These are phyloP conservation scores for Globisporangium perplexum DNA, from an alignment of 352 stramenopile genomes.

Conservation along the genomic window DNA sequence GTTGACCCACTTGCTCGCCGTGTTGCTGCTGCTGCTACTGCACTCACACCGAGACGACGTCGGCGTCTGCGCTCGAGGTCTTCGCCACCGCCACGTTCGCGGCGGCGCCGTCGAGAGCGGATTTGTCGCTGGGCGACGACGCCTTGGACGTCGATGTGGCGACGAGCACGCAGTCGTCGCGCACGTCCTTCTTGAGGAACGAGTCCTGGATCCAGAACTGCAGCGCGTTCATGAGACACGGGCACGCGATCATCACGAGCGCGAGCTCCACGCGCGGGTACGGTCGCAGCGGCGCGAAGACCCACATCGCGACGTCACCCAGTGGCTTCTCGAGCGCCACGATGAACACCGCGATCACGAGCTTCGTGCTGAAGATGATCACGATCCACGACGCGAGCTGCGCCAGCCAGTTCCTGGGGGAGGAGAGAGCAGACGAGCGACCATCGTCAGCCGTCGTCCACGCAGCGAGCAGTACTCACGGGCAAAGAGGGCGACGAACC, in stretches of 20 bases:
- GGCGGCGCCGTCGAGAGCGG: no score
- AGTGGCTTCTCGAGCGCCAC: conserved; percentile 63
- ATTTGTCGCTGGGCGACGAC: conserved; percentile 2
- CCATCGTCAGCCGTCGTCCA: no score
- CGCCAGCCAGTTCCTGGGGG: conserved; percentile 46
- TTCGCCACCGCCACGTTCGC: no score
- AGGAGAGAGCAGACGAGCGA: background rate
- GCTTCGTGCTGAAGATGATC: conserved; percentile 76
- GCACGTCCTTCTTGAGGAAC: conserved; percentile 85
- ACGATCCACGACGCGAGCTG: conserved; percentile 77
- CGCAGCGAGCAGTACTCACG: no score
- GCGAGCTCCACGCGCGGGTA: conserved; percentile 70
- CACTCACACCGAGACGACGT: background rate
- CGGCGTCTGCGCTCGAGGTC: background rate
- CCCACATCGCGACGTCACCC: conserved; percentile 41
- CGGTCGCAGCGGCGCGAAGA: conserved; percentile 63
- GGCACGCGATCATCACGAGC: conserved; percentile 87
- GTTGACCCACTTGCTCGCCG: no score
- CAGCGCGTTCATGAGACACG: conserved; percentile 84
- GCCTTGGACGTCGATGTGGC: conserved; percentile 19
- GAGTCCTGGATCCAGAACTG: conserved; percentile 90
- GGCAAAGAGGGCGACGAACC: conserved; percentile 10
- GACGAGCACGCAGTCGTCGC: conserved; percentile 50
- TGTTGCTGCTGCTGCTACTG: background rate
- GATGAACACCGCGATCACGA: conserved; percentile 76